phyloP scores from a whole-genome alignment of 345 rosid genomes.

The Arabis alpina region DNA sequence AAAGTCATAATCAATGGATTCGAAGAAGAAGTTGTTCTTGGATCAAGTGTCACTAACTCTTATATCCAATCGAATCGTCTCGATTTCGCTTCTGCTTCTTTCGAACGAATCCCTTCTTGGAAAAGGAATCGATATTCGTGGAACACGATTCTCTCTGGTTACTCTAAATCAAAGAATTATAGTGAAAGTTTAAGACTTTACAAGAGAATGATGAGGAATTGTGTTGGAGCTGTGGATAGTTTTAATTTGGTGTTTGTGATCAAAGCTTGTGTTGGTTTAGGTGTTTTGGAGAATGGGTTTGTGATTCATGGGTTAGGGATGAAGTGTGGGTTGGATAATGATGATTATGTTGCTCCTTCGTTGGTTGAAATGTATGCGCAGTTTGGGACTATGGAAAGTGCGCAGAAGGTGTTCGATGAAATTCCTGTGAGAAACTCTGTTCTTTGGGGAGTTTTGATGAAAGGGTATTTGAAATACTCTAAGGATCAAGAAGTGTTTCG shows the following conservation, averaged over 20 bases:
- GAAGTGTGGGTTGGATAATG: slow-evolving; percentile 47
- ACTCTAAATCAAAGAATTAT: slow-evolving; percentile 43
- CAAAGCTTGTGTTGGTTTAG: slow-evolving; percentile 47
- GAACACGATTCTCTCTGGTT: slow-evolving; percentile 50
- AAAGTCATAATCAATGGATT: slow-evolving; percentile 40
- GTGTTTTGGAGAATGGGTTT: slow-evolving; percentile 26
- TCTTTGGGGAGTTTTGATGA: slow-evolving; percentile 63
- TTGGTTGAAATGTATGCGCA: slow-evolving; percentile 53
- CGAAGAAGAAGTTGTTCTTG: slow-evolving; percentile 37
- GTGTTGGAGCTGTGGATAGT: slow-evolving; percentile 44
- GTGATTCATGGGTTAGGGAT: slow-evolving; percentile 47
- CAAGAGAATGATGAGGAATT: slow-evolving; percentile 44
- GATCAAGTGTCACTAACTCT: slow-evolving; percentile 45
- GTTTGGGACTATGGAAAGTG: slow-evolving; percentile 47
- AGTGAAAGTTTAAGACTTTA: slow-evolving; percentile 36
- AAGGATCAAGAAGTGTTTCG: slow-evolving; percentile 45
- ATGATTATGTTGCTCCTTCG: slow-evolving; percentile 51
- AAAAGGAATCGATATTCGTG: slow-evolving; percentile 45
- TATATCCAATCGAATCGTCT: slow-evolving; percentile 44
- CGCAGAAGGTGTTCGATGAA: slow-evolving; percentile 59
- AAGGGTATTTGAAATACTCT: slow-evolving; percentile 52
- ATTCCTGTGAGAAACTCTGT: slow-evolving; percentile 52
- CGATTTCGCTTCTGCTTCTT: slow-evolving; percentile 44
- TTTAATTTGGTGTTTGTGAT: slow-evolving; percentile 57
- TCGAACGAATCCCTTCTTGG: slow-evolving; percentile 33